Evolutionary conservation across 148 eudicot genomes (phyloP), one percentile per base, ranked within the genome.

Genomic region (Fagopyrum homotropicum): DNA sequence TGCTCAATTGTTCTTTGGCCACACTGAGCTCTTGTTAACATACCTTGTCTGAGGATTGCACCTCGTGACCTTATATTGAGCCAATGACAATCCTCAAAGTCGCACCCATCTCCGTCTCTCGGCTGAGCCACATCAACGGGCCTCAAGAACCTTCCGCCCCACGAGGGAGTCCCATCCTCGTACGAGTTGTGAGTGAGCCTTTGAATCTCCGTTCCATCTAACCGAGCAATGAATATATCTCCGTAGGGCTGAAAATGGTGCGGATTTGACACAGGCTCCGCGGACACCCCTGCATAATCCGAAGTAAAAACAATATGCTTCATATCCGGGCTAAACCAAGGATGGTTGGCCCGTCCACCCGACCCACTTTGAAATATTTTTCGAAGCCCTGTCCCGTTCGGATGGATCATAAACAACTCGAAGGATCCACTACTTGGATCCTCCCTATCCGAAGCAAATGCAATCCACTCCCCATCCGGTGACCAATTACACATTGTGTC

Each of bases 401-500:
- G 97, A 59, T 87, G 97, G 60, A 91, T 80, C 90, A 84, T 76
- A 74, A 80, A 91, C 66, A 91, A 35, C 52, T 83, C 97, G 45
- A 82, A 94, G 40, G 90, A 84, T 4, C 98, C 97, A 1, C 91
- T 79, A 63, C 95, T 90, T 0, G 91, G 89, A 29, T 72, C 76
- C 22, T 88, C 90, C 61, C 97, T 76, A 43, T 94, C 97, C 0
- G 97, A 83, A 9, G 97, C 80, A 43, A 94, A 91, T 0, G 83
- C 95, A 4, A 94, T 94, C 98, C 97, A 94, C 8, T 94, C 95
- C 0, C 98, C 95, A 69, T 88, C 80, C 0, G 98, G 98, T 7
- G 93, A 87, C 98, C 98, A 94, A 50, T 82, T 91, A 57, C 88
- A 79, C 98, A 94, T 94, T 4, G 98, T 94, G 54, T 91, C 98